Evolutionary conservation across 2,329 filamentous ascomycete genomes (phyloP), one percentile per base, ranked within the genome.

Genomic region (Dactylella cylindrospora): DNA sequence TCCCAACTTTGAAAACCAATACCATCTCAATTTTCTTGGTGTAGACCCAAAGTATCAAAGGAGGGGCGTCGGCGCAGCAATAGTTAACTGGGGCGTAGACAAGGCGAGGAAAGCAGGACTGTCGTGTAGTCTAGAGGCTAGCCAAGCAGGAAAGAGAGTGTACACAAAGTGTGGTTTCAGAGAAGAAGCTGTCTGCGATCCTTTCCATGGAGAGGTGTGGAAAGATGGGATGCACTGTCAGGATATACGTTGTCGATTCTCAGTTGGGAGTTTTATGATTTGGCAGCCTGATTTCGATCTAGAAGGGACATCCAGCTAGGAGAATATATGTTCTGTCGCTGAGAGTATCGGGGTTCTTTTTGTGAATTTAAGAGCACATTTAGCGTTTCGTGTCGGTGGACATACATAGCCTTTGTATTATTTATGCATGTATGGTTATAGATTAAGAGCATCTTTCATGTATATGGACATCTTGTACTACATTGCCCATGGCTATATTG

Each of bases 251-350:
- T 62, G 57, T 43, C 28, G 44, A 38, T 62, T 49, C 20, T 41
- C 49, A n/a, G 41, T 54, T 5, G 57, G 57, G n/a, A 62, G 29
- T 19, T 41, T 62, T 25, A 62, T 62, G 57, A 54, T 52, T n/a
- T 54, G 39, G 28, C 36, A 50, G 23, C 57, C 57, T 31, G n/a
- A n/a, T n/a, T n/a, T n/a, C n/a, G n/a, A n/a, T n/a, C n/a, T n/a
- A n/a, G n/a, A n/a, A n/a, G n/a, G n/a, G n/a, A n/a, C n/a, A n/a
- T n/a, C n/a, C n/a, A n/a, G n/a, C n/a, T n/a, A n/a, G n/a, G n/a
- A n/a, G n/a, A n/a, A n/a, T n/a, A n/a, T n/a, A n/a, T n/a, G n/a
- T n/a, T n/a, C n/a, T n/a, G n/a, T n/a, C n/a, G n/a, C n/a, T n/a
- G n/a, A n/a, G n/a, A n/a, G n/a, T n/a, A n/a, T n/a, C n/a, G n/a